Evolutionary conservation across 2,329 filamentous ascomycete genomes (phyloP).

Genomic region (Ambrosiella xylebori): DNA sequence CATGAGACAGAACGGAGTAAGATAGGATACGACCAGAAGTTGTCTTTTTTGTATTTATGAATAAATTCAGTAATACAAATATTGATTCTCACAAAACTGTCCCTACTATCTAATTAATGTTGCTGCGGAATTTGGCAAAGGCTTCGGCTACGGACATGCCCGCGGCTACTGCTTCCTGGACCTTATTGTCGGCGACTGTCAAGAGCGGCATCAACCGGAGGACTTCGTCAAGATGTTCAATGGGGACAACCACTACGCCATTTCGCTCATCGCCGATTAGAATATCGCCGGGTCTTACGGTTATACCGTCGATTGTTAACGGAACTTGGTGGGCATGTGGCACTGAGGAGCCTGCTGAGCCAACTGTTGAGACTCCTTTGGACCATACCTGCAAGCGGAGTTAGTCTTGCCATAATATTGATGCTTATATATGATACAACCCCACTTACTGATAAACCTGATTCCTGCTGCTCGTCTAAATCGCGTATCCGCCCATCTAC

Average conservation of each 20-base stretch:
- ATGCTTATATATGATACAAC: neutral
- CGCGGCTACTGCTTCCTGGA: conserved; percentile 45
- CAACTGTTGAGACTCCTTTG: conserved; percentile 38
- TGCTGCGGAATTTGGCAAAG: conserved; percentile 24
- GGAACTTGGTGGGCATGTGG: conserved; percentile 35
- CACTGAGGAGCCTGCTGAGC: conserved; percentile 36
- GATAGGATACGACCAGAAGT: too few species aligned
- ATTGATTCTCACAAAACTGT: neutral
- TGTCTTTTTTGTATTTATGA: neutral
- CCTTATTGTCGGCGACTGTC: conserved; percentile 36
- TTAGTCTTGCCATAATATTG: neutral
- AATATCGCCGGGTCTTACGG: conserved; percentile 41
- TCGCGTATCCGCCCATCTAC: conserved; percentile 54
- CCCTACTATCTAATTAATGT: neutral
- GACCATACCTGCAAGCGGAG: conserved; percentile 32
- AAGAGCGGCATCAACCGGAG: conserved; percentile 39
- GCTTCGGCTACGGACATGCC: conserved; percentile 49
- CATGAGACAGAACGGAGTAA: too few species aligned
- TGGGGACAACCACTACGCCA: conserved; percentile 51
- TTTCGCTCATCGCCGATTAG: conserved; percentile 53
- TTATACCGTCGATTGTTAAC: conserved; percentile 26
- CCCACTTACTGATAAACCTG: conserved; percentile 36
- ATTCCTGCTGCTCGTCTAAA: conserved; percentile 38
- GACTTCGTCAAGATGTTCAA: conserved; percentile 39
- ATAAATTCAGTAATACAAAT: neutral